Conservation (phyloP, 2,329 filamentous ascomycete genomes). For the Diplodia seriata region DNA sequence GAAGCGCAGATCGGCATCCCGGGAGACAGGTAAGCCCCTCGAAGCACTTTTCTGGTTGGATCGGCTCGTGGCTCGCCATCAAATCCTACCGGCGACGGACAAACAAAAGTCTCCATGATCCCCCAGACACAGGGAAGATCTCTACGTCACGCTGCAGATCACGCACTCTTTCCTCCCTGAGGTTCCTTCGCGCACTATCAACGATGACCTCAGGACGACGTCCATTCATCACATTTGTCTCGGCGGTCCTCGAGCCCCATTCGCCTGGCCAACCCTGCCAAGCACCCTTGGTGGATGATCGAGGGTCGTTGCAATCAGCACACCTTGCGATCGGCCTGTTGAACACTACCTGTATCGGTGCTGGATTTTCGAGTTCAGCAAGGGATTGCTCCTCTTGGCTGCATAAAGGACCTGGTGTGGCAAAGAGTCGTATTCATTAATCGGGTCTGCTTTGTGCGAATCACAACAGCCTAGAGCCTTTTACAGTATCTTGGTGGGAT, state of each 20-base stretch:
- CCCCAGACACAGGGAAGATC: constrained; percentile 8
- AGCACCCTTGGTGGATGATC: background rate
- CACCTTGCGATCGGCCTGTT: background rate
- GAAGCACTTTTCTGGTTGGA: background rate
- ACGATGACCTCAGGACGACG: background rate
- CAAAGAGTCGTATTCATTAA: background rate
- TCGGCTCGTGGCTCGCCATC: constrained; percentile 9
- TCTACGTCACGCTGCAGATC: constrained; percentile 26
- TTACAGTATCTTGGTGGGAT: background rate
- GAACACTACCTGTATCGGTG: background rate
- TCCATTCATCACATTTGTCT: background rate
- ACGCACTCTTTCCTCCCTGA: background rate
- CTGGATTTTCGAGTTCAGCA: background rate
- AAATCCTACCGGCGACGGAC: background rate
- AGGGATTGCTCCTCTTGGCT: background rate
- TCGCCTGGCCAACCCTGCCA: background rate
- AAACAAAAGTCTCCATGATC: background rate
- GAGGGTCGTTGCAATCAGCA: background rate
- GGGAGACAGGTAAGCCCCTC: constrained; percentile 6
- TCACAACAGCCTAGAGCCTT: background rate
- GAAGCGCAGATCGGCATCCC: constrained; percentile 6
- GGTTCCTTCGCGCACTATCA: background rate
- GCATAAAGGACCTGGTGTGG: background rate
- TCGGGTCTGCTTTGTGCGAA: background rate
- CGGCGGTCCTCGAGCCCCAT: background rate